Base-by-base conservation (phyloP, 2,329 filamentous ascomycete species). In the Biscogniauxia mediterranea region DNA sequence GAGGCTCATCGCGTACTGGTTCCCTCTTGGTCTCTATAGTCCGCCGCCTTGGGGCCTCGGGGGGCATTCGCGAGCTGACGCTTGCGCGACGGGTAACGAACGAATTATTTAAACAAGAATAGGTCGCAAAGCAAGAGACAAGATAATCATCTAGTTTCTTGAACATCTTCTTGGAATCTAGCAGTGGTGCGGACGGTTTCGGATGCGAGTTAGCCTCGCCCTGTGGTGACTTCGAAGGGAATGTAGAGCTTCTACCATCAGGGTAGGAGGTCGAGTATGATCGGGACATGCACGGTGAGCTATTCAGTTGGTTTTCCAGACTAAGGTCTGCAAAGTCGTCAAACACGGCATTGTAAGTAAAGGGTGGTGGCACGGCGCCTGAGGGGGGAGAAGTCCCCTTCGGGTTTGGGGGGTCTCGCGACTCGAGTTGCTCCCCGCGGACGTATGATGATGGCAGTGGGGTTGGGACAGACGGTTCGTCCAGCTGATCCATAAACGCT, bases 101-200 rank as follows among this genome's bases (percentile, higher is more conserved):
- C 0, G 92, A 93, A 15, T 79, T 80, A 72, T 95, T 96, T n/a
- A 97, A 76, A 64, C 84, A 88, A 57, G 89, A 83, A 66, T 87
- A 87, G 0, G 88, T 87, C 58, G 85, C 83, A 69, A 96, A 91
- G 67, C 85, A 89, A 20, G 78, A 75, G 55, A 87, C 78, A 50
- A 97, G 83, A 70, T 95, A 94, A 63, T 93, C 89, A 75, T 96
- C 92, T 15, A 97, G 73, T 5, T 83, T 82, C 62, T 85, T 88
- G 74, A 97, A 97, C 11, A 94, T 85, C 46, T 79, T 80, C 69
- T 83, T 87, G 2, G 81, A 76, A 3, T 81, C 81, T 51, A 66
- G 61, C 52, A 66, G 57, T 61, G 66, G 52, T 64, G 64, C 49
- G 54, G 65, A 57, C 54, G 59, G 51, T 51, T 58, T 63, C 46